Evolutionary conservation across 1,139 yeast genomes (phyloP).

Genomic region (Entelexis paramagnoliae): DNA sequence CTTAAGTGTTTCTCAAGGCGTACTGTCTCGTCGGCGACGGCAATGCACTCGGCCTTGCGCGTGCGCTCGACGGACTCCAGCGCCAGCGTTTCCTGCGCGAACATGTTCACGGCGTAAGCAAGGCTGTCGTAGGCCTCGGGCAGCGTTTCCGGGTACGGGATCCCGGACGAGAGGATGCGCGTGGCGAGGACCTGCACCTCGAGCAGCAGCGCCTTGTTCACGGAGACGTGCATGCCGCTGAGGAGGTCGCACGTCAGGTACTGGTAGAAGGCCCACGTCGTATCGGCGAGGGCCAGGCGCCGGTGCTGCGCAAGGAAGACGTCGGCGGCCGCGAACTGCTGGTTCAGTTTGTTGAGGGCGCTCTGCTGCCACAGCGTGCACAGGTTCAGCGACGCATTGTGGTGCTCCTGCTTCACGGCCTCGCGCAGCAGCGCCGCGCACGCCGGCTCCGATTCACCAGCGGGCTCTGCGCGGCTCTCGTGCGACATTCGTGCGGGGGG

Average conservation of each 20-base stretch:
- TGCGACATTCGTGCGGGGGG: background rate
- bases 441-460: background rate
- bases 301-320: background rate
- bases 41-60: background rate
- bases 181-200: background rate
- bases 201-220: background rate
- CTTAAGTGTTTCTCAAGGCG: background rate
- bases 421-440: background rate
- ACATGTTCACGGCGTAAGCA: background rate
- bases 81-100: background rate
- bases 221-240: background rate
- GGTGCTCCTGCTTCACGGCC: background rate
- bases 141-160: background rate
- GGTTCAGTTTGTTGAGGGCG: background rate
- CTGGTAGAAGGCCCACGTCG: slow-evolving; percentile 1
- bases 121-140: background rate
- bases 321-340: background rate
- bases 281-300: background rate
- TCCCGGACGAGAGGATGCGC: background rate
- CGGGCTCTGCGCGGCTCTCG: background rate
- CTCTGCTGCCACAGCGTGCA: background rate
- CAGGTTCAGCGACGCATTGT: background rate
- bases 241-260: background rate
- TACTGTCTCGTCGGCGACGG: background rate
- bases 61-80: background rate